A percentile compares a stretch with the other conserved stretches of the same genome.
Evolutionary conservation across 2,329 filamentous ascomycete genomes (phyloP).

Genomic region (Colletotrichum somersetense): DNA sequence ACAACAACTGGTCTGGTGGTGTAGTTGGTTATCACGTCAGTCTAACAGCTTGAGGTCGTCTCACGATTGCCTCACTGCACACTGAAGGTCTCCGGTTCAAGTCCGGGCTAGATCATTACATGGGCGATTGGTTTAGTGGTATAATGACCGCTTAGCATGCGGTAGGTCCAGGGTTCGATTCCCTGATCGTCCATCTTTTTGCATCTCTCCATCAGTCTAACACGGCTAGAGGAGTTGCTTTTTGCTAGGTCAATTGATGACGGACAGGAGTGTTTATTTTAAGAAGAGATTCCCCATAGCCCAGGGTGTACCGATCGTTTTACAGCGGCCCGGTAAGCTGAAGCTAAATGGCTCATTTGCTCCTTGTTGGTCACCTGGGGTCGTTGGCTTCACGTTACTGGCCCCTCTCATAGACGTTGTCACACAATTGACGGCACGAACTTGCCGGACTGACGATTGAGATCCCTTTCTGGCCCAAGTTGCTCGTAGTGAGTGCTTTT

Average conservation of each 20-base stretch:
- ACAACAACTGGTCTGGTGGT: slow-evolving; percentile 50
- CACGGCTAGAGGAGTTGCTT: background rate
- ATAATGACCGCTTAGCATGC: slow-evolving; percentile 42
- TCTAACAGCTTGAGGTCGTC: slow-evolving; percentile 51
- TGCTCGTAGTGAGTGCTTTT: too few species aligned
- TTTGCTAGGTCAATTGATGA: background rate
- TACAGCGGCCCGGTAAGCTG: too few species aligned
- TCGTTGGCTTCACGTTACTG: background rate
- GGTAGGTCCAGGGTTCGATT: slow-evolving; percentile 42
- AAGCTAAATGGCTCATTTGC: background rate
- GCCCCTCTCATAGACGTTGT: background rate
- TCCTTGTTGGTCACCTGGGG: background rate
- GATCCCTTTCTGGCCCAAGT: too few species aligned
- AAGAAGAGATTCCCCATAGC: background rate
- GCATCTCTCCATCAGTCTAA: background rate
- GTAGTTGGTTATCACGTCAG: slow-evolving; percentile 63
- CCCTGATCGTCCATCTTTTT: slow-evolving; percentile 35
- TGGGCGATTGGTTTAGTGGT: slow-evolving; percentile 42
- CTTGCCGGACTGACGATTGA: too few species aligned
- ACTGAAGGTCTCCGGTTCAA: slow-evolving; percentile 42
- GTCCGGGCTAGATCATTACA: slow-evolving; percentile 33
- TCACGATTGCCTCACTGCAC: background rate
- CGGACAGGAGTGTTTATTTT: background rate
- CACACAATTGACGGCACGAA: background rate
- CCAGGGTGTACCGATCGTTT: background rate